Percentiles rank a stretch among this genome's conserved stretches.
These are phyloP conservation scores for Trichocomaceae sp. DNA, from an alignment of 2,329 filamentous ascomycete species.

Conservation along the genomic window DNA sequence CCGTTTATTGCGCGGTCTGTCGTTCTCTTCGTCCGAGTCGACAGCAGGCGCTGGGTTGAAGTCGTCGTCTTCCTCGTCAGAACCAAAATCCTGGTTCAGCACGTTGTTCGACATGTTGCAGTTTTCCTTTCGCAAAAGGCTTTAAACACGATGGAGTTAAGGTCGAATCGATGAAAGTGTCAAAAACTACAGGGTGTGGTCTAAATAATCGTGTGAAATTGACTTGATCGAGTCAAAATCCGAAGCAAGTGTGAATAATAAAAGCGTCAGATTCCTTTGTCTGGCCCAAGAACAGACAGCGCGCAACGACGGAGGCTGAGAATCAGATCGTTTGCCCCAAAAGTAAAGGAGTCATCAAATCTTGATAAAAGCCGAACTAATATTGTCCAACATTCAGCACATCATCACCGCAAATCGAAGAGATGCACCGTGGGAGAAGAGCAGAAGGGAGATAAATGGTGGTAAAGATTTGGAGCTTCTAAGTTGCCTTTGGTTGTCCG, in stretches of 20 bases:
- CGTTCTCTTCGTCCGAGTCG: conserved; percentile 56
- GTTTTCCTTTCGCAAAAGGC: neutral
- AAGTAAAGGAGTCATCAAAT: neutral
- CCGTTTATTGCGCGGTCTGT: conserved; percentile 27
- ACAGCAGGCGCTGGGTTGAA: conserved; percentile 79
- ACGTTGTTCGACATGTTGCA: conserved; percentile 36
- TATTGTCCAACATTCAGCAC: neutral
- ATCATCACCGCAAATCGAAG: neutral
- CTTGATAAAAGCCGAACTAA: neutral
- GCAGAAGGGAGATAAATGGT: neutral
- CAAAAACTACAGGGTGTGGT: no score
- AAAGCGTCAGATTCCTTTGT: neutral
- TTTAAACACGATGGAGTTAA: neutral
- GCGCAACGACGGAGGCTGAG: neutral
- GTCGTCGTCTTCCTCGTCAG: conserved; percentile 70
- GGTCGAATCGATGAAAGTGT: no score
- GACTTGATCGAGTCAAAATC: neutral
- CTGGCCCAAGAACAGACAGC: neutral
- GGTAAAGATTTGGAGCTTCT: conserved; percentile 1
- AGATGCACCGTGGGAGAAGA: neutral
- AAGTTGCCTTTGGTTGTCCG: no score
- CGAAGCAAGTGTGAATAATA: neutral
- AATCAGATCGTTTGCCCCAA: neutral
- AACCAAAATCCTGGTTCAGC: conserved; percentile 47
- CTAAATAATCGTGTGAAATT: neutral